Conservation (phyloP, 306 rosid genomes). For the Trifolium repens region DNA sequence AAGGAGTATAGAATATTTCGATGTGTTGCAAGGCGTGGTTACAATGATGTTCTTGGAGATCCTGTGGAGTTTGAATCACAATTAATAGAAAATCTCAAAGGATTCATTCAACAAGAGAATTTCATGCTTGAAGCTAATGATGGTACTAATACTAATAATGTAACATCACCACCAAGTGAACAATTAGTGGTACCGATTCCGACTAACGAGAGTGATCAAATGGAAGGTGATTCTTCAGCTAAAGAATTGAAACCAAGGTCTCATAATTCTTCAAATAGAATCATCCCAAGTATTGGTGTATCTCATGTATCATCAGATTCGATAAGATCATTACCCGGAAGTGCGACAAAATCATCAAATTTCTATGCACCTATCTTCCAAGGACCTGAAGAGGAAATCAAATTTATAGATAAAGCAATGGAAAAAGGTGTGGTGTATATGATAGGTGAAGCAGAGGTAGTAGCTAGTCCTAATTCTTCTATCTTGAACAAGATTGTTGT, state of each 20-base stretch:
- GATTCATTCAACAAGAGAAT: conserved; percentile 52
- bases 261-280: conserved; percentile 38
- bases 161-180: background rate
- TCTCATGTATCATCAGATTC: conserved; percentile 39
- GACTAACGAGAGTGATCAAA: background rate
- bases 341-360: conserved; percentile 23
- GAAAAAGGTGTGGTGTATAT: conserved; percentile 75
- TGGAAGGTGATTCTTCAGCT: background rate
- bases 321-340: conserved; percentile 11
- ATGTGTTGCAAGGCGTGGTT: conserved; percentile 83
- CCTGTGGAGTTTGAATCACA: conserved; percentile 61
- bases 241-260: conserved; percentile 11
- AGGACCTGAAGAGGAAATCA: conserved; percentile 59
- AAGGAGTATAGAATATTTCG: conserved; percentile 65
- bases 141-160: background rate
- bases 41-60: conserved; percentile 58
- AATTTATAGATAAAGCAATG: conserved; percentile 59
- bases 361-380: conserved; percentile 33
- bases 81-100: conserved; percentile 62
- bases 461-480: conserved; percentile 66
- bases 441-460: conserved; percentile 74
- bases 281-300: conserved; percentile 17
- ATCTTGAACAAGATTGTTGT: conserved; percentile 67
- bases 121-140: conserved; percentile 39
- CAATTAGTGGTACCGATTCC: background rate